A percentile compares a stretch with the other conserved stretches of the same genome.
phyloP scores from a whole-genome alignment of 345 rosid genomes.

The Mallotus nudiflorus region DNA sequence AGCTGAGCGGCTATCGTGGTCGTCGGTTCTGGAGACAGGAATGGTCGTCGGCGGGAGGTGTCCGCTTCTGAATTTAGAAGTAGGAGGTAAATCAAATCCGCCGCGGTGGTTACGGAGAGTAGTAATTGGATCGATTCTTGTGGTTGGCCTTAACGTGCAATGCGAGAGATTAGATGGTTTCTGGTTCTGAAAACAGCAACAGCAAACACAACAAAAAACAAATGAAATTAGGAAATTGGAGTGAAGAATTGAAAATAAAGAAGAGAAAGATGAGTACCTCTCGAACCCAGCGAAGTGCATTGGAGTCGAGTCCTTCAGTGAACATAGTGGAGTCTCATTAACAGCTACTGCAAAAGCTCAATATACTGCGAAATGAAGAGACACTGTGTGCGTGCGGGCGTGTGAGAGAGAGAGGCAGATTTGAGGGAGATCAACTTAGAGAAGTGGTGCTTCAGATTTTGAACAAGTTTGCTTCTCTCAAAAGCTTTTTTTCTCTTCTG shows the following conservation, averaged over 20 bases:
- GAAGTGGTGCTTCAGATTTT: conserved; percentile 10
- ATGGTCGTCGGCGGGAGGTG: conserved; percentile 54
- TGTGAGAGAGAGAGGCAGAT: conserved; percentile 6
- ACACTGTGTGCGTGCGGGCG: neutral
- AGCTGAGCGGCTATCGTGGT: conserved; percentile 18
- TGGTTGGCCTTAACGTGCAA: conserved; percentile 41
- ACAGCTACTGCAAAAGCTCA: conserved; percentile 2
- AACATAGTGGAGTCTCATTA: conserved; percentile 35
- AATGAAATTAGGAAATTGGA: neutral
- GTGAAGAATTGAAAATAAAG: neutral
- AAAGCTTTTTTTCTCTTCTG: conserved; percentile 25
- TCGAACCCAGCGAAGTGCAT: conserved; percentile 49
- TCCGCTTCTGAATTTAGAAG: conserved; percentile 60
- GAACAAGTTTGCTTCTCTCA: conserved; percentile 17
- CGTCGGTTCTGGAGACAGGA: conserved; percentile 45
- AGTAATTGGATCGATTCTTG: conserved; percentile 37
- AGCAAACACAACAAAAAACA: neutral
- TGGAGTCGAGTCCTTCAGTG: conserved; percentile 52
- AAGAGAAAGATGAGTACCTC: conserved; percentile 24
- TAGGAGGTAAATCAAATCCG: conserved; percentile 55
- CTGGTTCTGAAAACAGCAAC: conserved; percentile 22
- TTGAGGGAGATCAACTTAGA: conserved; percentile 27
- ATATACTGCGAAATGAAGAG: neutral
- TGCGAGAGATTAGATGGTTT: conserved; percentile 37
- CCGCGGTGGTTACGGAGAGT: conserved; percentile 33